Conservation (phyloP, 1,284 basidiomycete species). For the Bjerkandera adusta region DNA sequence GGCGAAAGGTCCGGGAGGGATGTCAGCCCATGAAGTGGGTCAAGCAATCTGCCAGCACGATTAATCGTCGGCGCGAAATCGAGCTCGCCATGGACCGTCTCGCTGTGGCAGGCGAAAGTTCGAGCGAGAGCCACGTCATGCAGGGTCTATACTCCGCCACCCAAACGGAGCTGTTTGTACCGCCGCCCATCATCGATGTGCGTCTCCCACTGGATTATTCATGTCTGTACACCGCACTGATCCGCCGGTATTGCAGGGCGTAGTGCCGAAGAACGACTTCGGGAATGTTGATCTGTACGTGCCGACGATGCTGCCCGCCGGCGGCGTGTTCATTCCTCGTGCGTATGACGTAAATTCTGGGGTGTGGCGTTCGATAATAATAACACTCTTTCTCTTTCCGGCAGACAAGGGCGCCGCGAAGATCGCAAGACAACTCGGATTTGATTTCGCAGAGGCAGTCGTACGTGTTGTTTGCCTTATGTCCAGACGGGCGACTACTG, state of each 20-base stretch:
- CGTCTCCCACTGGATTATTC: constrained; percentile 31
- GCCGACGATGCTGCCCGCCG: constrained; percentile 90
- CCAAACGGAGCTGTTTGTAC: constrained; percentile 84
- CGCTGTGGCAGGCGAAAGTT: constrained; percentile 33
- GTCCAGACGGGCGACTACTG: background rate
- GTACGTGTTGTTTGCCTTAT: constrained; percentile 41
- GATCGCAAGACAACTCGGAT: constrained; percentile 82
- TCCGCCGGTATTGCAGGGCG: constrained; percentile 56
- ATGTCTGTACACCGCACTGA: background rate
- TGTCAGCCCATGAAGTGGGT: constrained; percentile 89
- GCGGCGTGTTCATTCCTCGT: constrained; percentile 89
- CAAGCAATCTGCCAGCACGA: constrained; percentile 84
- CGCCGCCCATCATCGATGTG: constrained; percentile 82
- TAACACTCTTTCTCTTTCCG: background rate
- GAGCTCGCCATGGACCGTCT: constrained; percentile 57
- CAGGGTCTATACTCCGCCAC: constrained; percentile 86
- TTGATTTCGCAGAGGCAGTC: constrained; percentile 94
- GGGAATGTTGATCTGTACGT: constrained; percentile 98
- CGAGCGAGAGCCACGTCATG: constrained; percentile 59
- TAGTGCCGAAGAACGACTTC: constrained; percentile 92
- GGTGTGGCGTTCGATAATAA: background rate
- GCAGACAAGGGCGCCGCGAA: constrained; percentile 87
- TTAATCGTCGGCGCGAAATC: constrained; percentile 80
- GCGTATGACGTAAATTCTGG: constrained; percentile 33
- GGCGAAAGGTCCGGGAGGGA: constrained; percentile 71